These are phyloP conservation scores for Pleurotus djamor DNA, from an alignment of 768 basidiomycete genomes.

Conservation along the genomic window DNA sequence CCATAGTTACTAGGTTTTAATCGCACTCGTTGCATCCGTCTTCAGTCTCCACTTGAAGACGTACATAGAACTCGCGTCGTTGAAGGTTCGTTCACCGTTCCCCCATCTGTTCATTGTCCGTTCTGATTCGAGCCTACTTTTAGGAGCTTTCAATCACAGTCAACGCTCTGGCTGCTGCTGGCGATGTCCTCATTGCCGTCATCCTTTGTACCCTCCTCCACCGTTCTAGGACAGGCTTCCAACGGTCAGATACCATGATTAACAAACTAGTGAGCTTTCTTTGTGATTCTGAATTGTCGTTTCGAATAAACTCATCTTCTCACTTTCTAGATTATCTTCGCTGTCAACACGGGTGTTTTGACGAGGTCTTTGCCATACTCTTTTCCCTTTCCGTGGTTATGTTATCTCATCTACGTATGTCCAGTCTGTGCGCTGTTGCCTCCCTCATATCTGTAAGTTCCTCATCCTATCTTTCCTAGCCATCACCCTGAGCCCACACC, in stretches of 20 bases:
- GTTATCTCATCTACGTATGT: background rate
- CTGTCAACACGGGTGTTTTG: slow-evolving; percentile 45
- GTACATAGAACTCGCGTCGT: slow-evolving; percentile 28
- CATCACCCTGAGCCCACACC: background rate
- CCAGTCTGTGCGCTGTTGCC: slow-evolving; percentile 42
- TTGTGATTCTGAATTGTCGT: background rate
- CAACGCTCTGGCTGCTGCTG: slow-evolving; percentile 45
- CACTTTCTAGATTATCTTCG: slow-evolving; percentile 48
- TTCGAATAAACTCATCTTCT: too few relatives aligned
- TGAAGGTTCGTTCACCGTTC: slow-evolving; percentile 26
- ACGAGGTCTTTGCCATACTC: slow-evolving; percentile 25
- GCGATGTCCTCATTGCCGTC: slow-evolving; percentile 47
- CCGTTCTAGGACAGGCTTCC: slow-evolving; percentile 49
- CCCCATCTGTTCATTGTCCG: background rate
- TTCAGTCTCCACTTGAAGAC: slow-evolving; percentile 34
- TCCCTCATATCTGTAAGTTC: slow-evolving; percentile 43
- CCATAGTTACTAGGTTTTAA: background rate
- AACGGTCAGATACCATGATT: slow-evolving; percentile 51
- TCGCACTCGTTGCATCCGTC: background rate
- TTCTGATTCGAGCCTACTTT: background rate
- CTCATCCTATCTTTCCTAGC: background rate
- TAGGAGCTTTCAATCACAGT: slow-evolving; percentile 48
- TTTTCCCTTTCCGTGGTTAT: slow-evolving; percentile 24
- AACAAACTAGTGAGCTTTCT: slow-evolving; percentile 36
- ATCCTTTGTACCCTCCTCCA: slow-evolving; percentile 46